Evolutionary conservation across 352 stramenopile species (phyloP).

Genomic region (Globisporangium rhizosaccharum): DNA sequence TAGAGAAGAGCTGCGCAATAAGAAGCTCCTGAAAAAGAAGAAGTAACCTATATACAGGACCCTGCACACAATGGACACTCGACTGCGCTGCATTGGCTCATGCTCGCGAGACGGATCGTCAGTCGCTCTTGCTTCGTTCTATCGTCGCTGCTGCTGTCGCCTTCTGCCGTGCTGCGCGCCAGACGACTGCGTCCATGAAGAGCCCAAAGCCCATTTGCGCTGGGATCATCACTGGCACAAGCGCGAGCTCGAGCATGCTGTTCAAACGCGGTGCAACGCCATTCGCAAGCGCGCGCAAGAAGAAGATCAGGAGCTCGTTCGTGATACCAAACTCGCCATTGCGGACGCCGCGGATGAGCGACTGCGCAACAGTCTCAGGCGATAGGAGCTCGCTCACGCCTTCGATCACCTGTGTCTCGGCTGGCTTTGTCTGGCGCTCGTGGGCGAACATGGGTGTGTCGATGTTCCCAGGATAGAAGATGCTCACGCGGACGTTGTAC

Average conservation of each 20-base stretch:
- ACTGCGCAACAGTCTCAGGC: slow-evolving; percentile 58
- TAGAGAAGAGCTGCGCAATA: slow-evolving; percentile 78
- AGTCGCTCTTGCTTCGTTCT: no score
- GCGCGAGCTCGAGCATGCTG: neutral
- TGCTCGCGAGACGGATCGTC: no score
- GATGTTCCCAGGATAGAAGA: slow-evolving; percentile 83
- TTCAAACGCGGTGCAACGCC: neutral
- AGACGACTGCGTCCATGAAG: neutral
- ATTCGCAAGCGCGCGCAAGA: neutral
- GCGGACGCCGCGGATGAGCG: slow-evolving; percentile 53
- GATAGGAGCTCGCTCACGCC: slow-evolving; percentile 38
- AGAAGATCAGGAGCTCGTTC: neutral
- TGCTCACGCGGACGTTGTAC: slow-evolving; percentile 61
- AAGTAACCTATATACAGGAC: slow-evolving; percentile 15
- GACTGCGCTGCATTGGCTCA: no score
- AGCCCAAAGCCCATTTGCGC: neutral
- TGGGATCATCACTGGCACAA: neutral
- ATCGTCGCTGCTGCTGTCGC: neutral
- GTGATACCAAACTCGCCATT: slow-evolving; percentile 58
- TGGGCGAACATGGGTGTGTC: slow-evolving; percentile 68
- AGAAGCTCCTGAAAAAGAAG: slow-evolving; percentile 76
- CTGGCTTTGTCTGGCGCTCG: slow-evolving; percentile 70
- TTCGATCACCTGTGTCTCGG: slow-evolving; percentile 75
- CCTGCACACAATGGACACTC: no score
- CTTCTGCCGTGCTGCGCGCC: no score